These are phyloP conservation scores for Delonix regia DNA, from an alignment of 306 rosid species.

Conservation along the genomic window DNA sequence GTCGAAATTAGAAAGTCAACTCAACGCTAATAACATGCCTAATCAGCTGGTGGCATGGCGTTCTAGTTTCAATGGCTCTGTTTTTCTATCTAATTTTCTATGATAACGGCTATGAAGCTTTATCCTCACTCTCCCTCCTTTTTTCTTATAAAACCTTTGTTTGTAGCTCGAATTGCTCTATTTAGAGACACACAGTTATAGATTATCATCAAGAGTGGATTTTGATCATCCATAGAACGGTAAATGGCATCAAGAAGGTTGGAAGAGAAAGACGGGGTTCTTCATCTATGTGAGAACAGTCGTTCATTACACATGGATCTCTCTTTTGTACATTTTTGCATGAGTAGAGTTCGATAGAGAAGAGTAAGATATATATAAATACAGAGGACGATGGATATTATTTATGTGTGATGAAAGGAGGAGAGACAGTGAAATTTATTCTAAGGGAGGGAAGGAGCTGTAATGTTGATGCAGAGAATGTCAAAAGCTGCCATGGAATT, in stretches of 20 bases:
- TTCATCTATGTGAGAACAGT: conserved; percentile 57
- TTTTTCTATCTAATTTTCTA: conserved; percentile 68
- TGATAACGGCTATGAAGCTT: conserved; percentile 56
- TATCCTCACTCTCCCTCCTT: conserved; percentile 34
- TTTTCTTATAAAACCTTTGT: conserved; percentile 31
- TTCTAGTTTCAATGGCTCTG: too few relatives aligned
- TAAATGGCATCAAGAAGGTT: conserved; percentile 60
- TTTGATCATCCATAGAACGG: conserved; percentile 65
- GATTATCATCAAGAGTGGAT: conserved; percentile 38
- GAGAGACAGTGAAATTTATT: conserved; percentile 30
- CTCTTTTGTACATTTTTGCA: conserved; percentile 39
- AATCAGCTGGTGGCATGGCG: too few relatives aligned
- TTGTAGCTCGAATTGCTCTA: conserved; percentile 32
- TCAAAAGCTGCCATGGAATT: conserved; percentile 59
- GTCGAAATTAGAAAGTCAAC: too few relatives aligned
- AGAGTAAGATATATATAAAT: conserved; percentile 26
- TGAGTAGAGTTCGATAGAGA: neutral
- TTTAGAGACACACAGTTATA: conserved; percentile 29
- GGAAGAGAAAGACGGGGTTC: conserved; percentile 81
- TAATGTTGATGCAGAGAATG: conserved; percentile 55
- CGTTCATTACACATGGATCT: conserved; percentile 24
- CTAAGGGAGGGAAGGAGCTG: conserved; percentile 50
- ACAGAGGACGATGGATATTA: neutral
- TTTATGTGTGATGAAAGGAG: neutral
- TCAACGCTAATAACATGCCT: too few relatives aligned